Conservation (phyloP, 176 grass and related monocot species). For the Poa annua region DNA sequence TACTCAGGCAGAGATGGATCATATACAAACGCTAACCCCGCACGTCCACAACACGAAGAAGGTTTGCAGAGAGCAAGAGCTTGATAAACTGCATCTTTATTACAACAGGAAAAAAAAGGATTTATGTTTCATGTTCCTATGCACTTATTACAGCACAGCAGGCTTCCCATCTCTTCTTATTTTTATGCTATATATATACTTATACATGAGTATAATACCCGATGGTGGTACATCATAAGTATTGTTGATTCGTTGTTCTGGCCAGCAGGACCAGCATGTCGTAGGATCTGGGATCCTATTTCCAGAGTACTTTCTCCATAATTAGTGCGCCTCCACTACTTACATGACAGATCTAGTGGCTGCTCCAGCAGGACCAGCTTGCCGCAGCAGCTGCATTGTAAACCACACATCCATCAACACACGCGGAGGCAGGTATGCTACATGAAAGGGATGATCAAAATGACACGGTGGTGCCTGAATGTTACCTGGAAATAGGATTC, state of each 20-base stretch:
- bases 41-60: not conserved
- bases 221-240: not conserved
- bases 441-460: slow-evolving; percentile 11
- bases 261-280: slow-evolving; percentile 35
- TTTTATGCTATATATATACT: slow-evolving; percentile 7
- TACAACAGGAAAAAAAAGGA: slow-evolving; percentile 1
- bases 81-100: slow-evolving; percentile 7
- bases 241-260: slow-evolving; percentile 5
- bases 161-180: slow-evolving; percentile 19
- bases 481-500: slow-evolving; percentile 98
- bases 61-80: not conserved
- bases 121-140: slow-evolving; percentile 31
- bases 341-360: slow-evolving; percentile 68
- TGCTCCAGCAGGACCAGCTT: slow-evolving; percentile 69
- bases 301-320: slow-evolving; percentile 10
- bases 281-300: not conserved
- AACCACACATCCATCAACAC: slow-evolving; percentile 31
- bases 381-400: slow-evolving; percentile 62
- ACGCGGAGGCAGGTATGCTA: not conserved
- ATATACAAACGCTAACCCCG: not conserved
- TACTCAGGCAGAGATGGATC: not conserved
- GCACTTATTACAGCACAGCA: not conserved
- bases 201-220: slow-evolving; percentile 16
- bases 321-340: slow-evolving; percentile 29
- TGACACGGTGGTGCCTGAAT: not conserved